phyloP scores from a whole-genome alignment of 2,329 filamentous ascomycete species.

The Penicillium sp. region DNA sequence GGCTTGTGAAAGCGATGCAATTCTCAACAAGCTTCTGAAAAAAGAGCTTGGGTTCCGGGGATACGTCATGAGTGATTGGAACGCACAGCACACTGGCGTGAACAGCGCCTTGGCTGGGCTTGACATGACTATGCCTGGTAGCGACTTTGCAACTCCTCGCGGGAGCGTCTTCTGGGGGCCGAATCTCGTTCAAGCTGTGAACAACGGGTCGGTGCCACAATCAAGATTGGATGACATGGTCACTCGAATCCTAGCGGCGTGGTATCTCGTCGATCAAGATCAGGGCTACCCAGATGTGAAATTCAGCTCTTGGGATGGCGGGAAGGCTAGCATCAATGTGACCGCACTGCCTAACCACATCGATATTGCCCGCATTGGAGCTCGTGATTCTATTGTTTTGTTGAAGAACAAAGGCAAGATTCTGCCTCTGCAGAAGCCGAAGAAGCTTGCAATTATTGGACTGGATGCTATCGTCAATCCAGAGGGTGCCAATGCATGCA shows the following conservation, averaged over 20 bases:
- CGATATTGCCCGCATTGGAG: slow-evolving; percentile 43
- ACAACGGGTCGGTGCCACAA: slow-evolving; percentile 61
- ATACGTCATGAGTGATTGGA: slow-evolving; percentile 80
- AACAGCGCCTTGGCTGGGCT: slow-evolving; percentile 70
- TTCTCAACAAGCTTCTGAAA: slow-evolving; percentile 76
- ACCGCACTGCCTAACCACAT: slow-evolving; percentile 39
- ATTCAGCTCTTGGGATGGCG: slow-evolving; percentile 51
- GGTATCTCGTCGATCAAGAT: slow-evolving; percentile 54
- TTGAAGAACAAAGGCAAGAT: slow-evolving; percentile 48
- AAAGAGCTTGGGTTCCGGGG: slow-evolving; percentile 79
- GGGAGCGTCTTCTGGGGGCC: slow-evolving; percentile 29
- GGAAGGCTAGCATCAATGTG: slow-evolving; percentile 37
- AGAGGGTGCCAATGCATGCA: slow-evolving; percentile 55
- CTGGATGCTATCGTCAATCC: slow-evolving; percentile 51
- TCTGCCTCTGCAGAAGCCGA: slow-evolving; percentile 50
- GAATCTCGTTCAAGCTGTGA: slow-evolving; percentile 57
- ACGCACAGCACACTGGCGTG: slow-evolving; percentile 71
- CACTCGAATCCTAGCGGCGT: slow-evolving; percentile 50
- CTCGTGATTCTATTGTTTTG: slow-evolving; percentile 49
- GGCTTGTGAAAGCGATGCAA: slow-evolving; percentile 74
- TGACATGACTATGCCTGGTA: slow-evolving; percentile 85
- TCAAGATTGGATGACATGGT: slow-evolving; percentile 65
- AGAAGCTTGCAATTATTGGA: slow-evolving; percentile 53
- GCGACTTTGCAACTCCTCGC: slow-evolving; percentile 24
- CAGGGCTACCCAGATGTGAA: slow-evolving; percentile 45